A percentile compares a stretch with the other conserved stretches of the same genome.
phyloP scores from a whole-genome alignment of 2,329 filamentous ascomycete species.

The Penicillium crustosum region DNA sequence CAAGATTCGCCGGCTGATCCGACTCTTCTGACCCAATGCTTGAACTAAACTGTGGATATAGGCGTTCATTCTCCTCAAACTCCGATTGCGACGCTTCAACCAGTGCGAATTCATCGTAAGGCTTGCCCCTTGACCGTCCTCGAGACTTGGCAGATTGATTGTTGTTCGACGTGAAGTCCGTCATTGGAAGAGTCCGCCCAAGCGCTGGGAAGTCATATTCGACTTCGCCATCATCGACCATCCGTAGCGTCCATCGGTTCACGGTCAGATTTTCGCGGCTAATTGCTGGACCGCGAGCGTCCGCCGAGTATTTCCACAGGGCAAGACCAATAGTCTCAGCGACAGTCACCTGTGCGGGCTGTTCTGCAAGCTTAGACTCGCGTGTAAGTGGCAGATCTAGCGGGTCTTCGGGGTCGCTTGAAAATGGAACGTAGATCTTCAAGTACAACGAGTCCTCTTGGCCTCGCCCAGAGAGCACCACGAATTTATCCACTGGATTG shows the following conservation, averaged over 20 bases:
- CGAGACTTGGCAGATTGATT: slow-evolving; percentile 57
- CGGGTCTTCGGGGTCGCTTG: slow-evolving; percentile 55
- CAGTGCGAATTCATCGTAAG: slow-evolving; percentile 66
- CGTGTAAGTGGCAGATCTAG: slow-evolving; percentile 59
- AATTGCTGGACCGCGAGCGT: slow-evolving; percentile 55
- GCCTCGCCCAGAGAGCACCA: slow-evolving; percentile 60
- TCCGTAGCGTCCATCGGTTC: slow-evolving; percentile 65
- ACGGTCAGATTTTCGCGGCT: slow-evolving; percentile 55
- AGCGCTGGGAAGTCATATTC: slow-evolving; percentile 66
- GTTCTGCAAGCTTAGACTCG: slow-evolving; percentile 54
- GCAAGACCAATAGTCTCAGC: slow-evolving; percentile 63
- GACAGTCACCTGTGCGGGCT: slow-evolving; percentile 54
- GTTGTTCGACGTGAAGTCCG: slow-evolving; percentile 67
- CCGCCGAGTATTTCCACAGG: slow-evolving; percentile 62
- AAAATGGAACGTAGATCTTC: slow-evolving; percentile 63
- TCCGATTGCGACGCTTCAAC: slow-evolving; percentile 59
- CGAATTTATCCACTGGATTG: slow-evolving; percentile 63
- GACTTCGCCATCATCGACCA: slow-evolving; percentile 67
- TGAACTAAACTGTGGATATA: slow-evolving; percentile 53
- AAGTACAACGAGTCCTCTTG: slow-evolving; percentile 61
- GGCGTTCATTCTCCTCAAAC: slow-evolving; percentile 58
- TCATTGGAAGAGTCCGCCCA: slow-evolving; percentile 56
- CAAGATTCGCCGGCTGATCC: slow-evolving; percentile 24
- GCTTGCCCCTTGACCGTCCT: slow-evolving; percentile 60
- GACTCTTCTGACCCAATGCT: slow-evolving; percentile 33